phyloP scores from a whole-genome alignment of 2,329 filamentous ascomycete genomes.

The Aspergillus pseudoglaucus region DNA sequence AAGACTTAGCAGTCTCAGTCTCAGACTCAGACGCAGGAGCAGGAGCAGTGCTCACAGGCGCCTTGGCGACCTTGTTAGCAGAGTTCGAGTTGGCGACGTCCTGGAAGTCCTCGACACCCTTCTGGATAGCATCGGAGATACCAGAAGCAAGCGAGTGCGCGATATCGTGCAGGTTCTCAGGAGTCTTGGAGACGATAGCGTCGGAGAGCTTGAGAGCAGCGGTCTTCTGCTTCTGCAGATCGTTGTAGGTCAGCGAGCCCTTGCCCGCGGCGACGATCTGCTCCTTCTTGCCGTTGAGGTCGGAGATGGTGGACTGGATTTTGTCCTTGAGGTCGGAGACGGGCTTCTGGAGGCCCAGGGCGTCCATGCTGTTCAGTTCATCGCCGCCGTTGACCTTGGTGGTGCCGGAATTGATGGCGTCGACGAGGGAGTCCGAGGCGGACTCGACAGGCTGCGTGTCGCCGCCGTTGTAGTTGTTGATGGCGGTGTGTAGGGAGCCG shows the following conservation, averaged over 20 bases:
- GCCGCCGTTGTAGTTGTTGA: conserved; percentile 21
- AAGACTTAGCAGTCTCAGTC: background rate
- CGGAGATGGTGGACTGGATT: conserved; percentile 17
- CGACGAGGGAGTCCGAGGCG: conserved; percentile 18
- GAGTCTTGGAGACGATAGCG: conserved; percentile 27
- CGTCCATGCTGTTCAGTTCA: conserved; percentile 19
- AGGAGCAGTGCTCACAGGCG: background rate
- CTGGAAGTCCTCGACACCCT: conserved; percentile 22
- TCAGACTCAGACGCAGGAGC: background rate
- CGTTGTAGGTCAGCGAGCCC: conserved; percentile 14
- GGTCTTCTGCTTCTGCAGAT: conserved; percentile 20
- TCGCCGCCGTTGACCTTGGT: conserved; percentile 14
- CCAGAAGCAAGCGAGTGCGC: conserved; percentile 21
- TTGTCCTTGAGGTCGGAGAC: conserved; percentile 21
- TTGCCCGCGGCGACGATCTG: conserved; percentile 18
- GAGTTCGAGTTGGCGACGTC: conserved; percentile 7
- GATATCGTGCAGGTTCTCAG: conserved; percentile 14
- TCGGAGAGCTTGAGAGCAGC: conserved; percentile 19
- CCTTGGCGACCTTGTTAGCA: conserved; percentile 2
- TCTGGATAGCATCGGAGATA: conserved; percentile 26
- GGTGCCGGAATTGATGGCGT: conserved; percentile 21
- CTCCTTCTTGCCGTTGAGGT: conserved; percentile 22
- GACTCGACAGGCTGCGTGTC: conserved; percentile 12
- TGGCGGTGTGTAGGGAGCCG: conserved; percentile 14
- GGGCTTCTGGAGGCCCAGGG: conserved; percentile 19